Evolutionary conservation across 768 basidiomycete genomes (phyloP).

Genomic region (Boletus rubroflammeus): DNA sequence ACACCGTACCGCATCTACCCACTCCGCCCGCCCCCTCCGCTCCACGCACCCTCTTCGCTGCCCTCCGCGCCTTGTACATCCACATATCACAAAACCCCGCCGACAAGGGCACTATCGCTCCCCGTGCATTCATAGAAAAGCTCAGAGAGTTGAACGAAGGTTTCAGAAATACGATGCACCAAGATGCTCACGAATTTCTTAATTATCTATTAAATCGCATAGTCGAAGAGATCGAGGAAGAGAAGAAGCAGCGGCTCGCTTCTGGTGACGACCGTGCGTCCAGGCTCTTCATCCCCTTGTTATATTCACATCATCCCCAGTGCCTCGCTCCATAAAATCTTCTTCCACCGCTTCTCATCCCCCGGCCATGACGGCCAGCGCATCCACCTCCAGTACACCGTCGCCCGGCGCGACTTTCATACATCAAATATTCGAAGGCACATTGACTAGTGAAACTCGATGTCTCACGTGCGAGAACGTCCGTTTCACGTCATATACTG

Average conservation of each 20-base stretch:
- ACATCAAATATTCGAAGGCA: constrained; percentile 90
- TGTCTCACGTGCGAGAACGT: constrained; percentile 98
- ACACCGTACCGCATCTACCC: constrained; percentile 29
- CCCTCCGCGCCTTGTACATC: constrained; percentile 87
- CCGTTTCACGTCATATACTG: constrained; percentile 27
- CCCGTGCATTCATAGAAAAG: constrained; percentile 89
- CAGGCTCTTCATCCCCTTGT: constrained; percentile 1
- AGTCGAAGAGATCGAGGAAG: constrained; percentile 87
- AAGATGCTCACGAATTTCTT: constrained; percentile 98
- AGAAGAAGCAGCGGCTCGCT: constrained; percentile 45
- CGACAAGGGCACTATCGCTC: constrained; percentile 83
- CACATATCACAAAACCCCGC: constrained; percentile 76
- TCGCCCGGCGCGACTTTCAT: constrained; percentile 71
- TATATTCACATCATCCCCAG: constrained; percentile 33
- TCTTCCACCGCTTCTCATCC: constrained; percentile 45
- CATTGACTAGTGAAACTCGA: constrained; percentile 93
- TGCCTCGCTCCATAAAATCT: constrained; percentile 58
- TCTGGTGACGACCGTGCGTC: constrained; percentile 66
- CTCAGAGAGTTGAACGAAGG: constrained; percentile 89
- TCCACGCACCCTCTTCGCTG: constrained; percentile 81
- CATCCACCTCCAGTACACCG: constrained; percentile 45
- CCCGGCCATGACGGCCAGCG: constrained; percentile 38
- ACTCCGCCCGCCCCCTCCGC: constrained; percentile 49
- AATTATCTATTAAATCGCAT: constrained; percentile 92
- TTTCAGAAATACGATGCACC: constrained; percentile 90